Evolutionary conservation across 176 grass and related monocot species (phyloP).

Genomic region (Carex littledalei): DNA sequence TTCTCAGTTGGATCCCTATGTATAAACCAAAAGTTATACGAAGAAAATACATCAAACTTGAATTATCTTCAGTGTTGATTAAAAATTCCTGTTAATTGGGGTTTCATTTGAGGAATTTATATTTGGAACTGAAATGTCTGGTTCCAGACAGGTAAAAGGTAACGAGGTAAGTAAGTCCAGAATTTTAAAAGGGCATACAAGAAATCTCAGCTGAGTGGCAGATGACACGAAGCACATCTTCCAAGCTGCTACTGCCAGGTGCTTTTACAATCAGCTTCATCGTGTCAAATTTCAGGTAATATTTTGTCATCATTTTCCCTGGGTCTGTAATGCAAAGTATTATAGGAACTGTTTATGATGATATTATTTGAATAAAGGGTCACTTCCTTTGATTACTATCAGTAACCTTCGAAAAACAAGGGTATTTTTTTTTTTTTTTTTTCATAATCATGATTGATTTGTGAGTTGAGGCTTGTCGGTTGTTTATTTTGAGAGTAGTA

Average conservation of each 20-base stretch:
- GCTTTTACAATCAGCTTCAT: slow-evolving; percentile 96
- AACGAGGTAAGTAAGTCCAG: not conserved
- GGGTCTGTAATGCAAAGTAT: slow-evolving; percentile 59
- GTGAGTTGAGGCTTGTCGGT: not conserved
- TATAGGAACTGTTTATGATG: not conserved
- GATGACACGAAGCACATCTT: slow-evolving; percentile 78
- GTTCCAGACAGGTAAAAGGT: not conserved
- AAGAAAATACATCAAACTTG: slow-evolving; percentile 17
- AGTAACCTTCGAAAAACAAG: not conserved
- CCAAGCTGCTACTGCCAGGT: slow-evolving; percentile 68
- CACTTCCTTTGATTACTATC: not conserved
- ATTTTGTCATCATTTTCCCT: slow-evolving; percentile 92
- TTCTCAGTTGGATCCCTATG: slow-evolving; percentile 90
- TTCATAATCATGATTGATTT: slow-evolving; percentile 1
- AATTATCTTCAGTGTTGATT: slow-evolving; percentile 5
- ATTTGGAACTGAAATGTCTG: not conserved
- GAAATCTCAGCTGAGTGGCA: slow-evolving; percentile 77
- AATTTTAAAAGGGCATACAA: slow-evolving; percentile 51
- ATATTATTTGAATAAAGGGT: not conserved
- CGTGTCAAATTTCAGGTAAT: slow-evolving; percentile 89
- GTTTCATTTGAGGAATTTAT: not conserved
- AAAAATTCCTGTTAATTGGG: not conserved
- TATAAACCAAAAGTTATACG: slow-evolving; percentile 20
- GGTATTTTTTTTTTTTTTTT: not conserved
- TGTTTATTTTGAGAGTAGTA: not conserved